phyloP scores from a whole-genome alignment of 1,284 basidiomycete species.

The Trametes sp. region DNA sequence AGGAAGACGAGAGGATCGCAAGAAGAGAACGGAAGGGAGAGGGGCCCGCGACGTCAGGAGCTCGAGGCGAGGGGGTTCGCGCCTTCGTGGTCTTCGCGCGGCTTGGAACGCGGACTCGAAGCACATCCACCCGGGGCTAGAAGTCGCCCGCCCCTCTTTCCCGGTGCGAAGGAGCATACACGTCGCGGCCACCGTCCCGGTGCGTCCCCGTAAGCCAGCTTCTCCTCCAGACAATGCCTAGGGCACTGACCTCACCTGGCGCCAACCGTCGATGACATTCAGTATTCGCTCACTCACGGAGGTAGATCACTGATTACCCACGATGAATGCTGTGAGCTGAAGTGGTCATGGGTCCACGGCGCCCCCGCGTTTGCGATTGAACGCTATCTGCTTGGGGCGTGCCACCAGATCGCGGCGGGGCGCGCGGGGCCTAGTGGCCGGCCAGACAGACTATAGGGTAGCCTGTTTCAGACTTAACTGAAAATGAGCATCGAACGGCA shows the following conservation, averaged over 20 bases:
- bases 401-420: conserved; percentile 19
- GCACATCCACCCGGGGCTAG: conserved; percentile 11
- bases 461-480: conserved; percentile 13
- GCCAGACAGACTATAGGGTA: not conserved
- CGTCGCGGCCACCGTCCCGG: not conserved
- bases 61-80: conserved; percentile 1
- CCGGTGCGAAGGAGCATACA: not conserved
- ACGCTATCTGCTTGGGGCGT: conserved; percentile 10
- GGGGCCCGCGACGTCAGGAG: conserved; percentile 7
- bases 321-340: not conserved
- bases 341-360: conserved; percentile 2
- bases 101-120: conserved; percentile 11
- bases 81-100: not conserved
- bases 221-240: not conserved
- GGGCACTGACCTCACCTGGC: not conserved
- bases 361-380: conserved; percentile 4
- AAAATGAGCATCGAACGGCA: conserved; percentile 3
- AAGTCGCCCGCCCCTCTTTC: conserved; percentile 14
- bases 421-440: not conserved
- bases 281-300: conserved; percentile 1
- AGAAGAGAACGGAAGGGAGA: not conserved
- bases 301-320: conserved; percentile 1
- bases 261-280: not conserved
- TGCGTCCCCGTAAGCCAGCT: not conserved
- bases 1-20: not conserved